Base-by-base conservation (phyloP, 371 early-diverging fungal species). In the Lichtheimia ornata region DNA sequence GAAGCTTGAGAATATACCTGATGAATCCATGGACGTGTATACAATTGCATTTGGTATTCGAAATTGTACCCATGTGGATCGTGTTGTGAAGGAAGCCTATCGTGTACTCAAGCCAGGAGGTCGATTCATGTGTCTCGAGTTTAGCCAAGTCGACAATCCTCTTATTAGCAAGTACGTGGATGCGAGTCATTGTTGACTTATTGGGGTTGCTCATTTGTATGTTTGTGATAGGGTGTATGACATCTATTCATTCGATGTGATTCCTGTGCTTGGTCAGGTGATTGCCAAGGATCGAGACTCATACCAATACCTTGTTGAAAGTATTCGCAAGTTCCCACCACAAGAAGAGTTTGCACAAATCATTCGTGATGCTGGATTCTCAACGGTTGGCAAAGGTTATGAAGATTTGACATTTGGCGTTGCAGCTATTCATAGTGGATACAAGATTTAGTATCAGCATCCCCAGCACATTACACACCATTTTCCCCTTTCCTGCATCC, bases 241-340 rank as follows among this genome's bases (percentile, higher is more conserved):
- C 65, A 58, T 91, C 17, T 97, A 95, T 66, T 96, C 96, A 9
- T 97, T 97, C 71, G 84, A 97, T 56, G 86, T 97, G 20, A 97
- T 98, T 61, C 98, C 98, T 2, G 77, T 79, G 7, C 71, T 98
- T 50, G 98, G 98, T 25, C 88, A 91, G 66, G 64, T 91, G 25
- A 87, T 98, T 56, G 97, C 98, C 15, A 84, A 88, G 47, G 98
- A 98, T 71, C 88, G 92, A 24, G 90, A 88, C 30, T 95, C 96
- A 25, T 98, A 98, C 72, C 93, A 96, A 74, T 98, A 98, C 69
- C 84, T 98, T n/a, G 98, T 98, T n/a, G 98, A 98, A 70, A 91
- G 92, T 61, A 98, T 98, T 64, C 89, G 97, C 64, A 88, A 88
- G 74, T 98, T 98, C 84, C 96, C 96, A 25, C 69, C 86, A n/a